These are phyloP conservation scores for Athelia sp. DNA, from an alignment of 1,284 basidiomycete species.

Conservation along the genomic window DNA sequence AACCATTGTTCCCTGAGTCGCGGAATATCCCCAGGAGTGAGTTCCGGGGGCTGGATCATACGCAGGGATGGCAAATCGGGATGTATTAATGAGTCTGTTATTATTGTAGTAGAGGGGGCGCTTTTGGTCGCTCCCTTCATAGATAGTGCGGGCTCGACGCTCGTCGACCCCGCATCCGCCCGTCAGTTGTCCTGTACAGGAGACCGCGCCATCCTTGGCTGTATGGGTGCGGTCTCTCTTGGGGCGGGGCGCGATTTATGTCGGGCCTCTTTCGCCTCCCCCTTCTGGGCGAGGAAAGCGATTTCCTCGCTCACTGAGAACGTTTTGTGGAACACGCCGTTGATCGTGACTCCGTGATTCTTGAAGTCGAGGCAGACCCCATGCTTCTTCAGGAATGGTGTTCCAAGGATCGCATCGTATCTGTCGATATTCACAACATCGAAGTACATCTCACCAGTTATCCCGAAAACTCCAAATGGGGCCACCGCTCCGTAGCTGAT, in stretches of 20 bases:
- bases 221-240: not conserved
- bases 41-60: no score
- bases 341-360: not conserved
- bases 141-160: not conserved
- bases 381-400: not conserved
- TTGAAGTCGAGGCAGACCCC: not conserved
- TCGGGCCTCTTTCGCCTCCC: not conserved
- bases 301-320: not conserved
- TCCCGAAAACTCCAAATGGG: conserved; percentile 15
- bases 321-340: no score
- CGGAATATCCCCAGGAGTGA: conserved; percentile 11
- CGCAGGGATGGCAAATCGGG: no score
- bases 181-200: not conserved
- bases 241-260: not conserved
- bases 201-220: not conserved
- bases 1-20: conserved; percentile 12
- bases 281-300: not conserved
- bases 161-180: not conserved
- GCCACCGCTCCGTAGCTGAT: conserved; percentile 19
- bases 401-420: not conserved
- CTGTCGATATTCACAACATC: conserved; percentile 14
- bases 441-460: conserved; percentile 16
- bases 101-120: not conserved
- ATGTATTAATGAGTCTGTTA: no score
- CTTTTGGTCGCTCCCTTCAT: not conserved